Percentiles rank a stretch among this genome's conserved stretches.
Conservation (phyloP, 2,329 filamentous ascomycete species). For the Corynespora cassiicola region DNA sequence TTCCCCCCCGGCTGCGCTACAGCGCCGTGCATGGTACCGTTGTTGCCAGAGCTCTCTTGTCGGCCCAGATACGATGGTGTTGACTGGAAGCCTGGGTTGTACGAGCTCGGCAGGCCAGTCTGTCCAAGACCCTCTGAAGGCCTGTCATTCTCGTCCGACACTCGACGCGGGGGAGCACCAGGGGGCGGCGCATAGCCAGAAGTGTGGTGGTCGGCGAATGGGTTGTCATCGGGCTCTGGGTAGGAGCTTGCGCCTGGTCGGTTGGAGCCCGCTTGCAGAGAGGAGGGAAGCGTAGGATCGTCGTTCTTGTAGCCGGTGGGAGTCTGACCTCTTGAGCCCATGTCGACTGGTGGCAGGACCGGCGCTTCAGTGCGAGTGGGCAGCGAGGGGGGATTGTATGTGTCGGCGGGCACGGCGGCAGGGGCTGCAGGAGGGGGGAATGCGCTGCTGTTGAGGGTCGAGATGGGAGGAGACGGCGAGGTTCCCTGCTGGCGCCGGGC, state of each 20-base stretch:
- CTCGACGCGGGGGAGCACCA: conserved; percentile 23
- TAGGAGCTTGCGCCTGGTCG: conserved; percentile 15
- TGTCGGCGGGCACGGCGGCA: conserved; percentile 1
- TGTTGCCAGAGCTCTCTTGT: conserved; percentile 51
- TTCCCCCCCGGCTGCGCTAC: conserved; percentile 31
- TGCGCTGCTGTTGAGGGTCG: conserved; percentile 13
- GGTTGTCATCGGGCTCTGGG: conserved; percentile 38
- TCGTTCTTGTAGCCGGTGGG: conserved; percentile 21
- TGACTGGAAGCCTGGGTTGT: conserved; percentile 42
- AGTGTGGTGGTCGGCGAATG: conserved; percentile 51
- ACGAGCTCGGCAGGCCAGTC: conserved; percentile 30
- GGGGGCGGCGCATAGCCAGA: conserved; percentile 35
- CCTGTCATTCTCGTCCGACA: conserved; percentile 13
- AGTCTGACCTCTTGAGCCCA: conserved; percentile 11
- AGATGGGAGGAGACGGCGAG: conserved; percentile 23
- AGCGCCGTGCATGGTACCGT: conserved; percentile 56
- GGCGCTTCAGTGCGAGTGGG: conserved; percentile 21
- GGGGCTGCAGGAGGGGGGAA: conserved; percentile 8
- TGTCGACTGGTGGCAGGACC: conserved; percentile 22
- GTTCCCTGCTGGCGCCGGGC: conserved; percentile 56
- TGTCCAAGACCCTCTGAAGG: conserved; percentile 20
- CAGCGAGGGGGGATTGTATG: conserved; percentile 23
- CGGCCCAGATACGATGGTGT: conserved; percentile 52
- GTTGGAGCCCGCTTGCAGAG: conserved; percentile 33
- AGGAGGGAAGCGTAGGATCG: conserved; percentile 28